Percentiles rank a stretch among this genome's conserved stretches.
Conservation (phyloP, 1,139 yeast genomes). For the Geotrichum cucujoidarum region DNA sequence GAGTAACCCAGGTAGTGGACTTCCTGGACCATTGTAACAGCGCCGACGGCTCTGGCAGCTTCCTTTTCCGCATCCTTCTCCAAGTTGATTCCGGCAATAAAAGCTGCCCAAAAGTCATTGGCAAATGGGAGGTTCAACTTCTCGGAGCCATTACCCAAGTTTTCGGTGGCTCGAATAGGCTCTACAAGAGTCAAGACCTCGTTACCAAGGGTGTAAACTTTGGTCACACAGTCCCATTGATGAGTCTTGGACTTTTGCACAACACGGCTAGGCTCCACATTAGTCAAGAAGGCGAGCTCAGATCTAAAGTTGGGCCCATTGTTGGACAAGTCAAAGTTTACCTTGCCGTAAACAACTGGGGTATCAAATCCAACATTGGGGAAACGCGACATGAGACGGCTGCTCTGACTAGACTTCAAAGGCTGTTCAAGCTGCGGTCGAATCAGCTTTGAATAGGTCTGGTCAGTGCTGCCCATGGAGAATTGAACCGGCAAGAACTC, state of each 20-base stretch:
- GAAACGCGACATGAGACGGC: conserved; percentile 31
- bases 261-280: conserved; percentile 7
- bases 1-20: conserved; percentile 26
- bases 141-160: conserved; percentile 32
- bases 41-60: conserved; percentile 32
- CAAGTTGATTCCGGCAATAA: conserved; percentile 34
- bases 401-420: conserved; percentile 28
- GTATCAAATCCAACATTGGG: conserved; percentile 27
- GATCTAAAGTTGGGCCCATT: conserved; percentile 24
- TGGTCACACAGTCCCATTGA: conserved; percentile 34
- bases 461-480: conserved; percentile 23
- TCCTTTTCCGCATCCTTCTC: conserved; percentile 28
- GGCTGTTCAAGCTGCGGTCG: conserved; percentile 39
- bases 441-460: conserved; percentile 32
- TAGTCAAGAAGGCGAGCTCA: conserved; percentile 28
- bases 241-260: conserved; percentile 19
- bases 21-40: conserved; percentile 37
- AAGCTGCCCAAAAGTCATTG: conserved; percentile 40
- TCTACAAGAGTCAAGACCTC: conserved; percentile 33
- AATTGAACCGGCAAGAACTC: conserved; percentile 25
- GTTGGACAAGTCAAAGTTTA: conserved; percentile 27
- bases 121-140: conserved; percentile 37
- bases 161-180: conserved; percentile 29
- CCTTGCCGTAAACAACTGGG: conserved; percentile 35
- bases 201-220: conserved; percentile 34